phyloP scores from a whole-genome alignment of 306 rosid genomes.

The Echinosophora koreensis region DNA sequence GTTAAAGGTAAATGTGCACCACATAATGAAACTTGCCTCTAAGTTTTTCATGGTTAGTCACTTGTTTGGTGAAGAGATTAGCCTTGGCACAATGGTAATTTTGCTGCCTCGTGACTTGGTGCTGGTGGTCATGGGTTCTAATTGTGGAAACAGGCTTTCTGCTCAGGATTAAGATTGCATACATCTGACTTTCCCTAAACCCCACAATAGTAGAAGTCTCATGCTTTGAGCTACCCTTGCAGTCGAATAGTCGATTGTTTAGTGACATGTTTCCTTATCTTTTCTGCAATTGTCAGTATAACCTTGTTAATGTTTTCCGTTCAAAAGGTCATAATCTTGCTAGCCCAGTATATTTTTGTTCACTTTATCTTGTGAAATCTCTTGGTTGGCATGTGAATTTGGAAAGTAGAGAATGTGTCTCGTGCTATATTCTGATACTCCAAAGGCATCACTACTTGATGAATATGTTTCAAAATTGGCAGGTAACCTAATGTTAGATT shows the following conservation, averaged over 20 bases:
- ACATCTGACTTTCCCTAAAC: conserved; percentile 11
- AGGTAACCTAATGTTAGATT: conserved; percentile 38
- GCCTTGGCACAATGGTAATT: conserved; percentile 17
- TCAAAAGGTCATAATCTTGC: conserved; percentile 19
- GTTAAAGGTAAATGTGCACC: conserved; percentile 75
- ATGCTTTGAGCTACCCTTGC: conserved; percentile 12
- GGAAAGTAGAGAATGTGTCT: conserved; percentile 31
- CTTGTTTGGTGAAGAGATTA: conserved; percentile 11
- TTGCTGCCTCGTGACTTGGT: conserved; percentile 25
- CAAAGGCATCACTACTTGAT: conserved; percentile 19
- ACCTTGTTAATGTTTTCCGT: conserved; percentile 33
- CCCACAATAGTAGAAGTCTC: conserved; percentile 10
- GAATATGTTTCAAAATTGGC: conserved; percentile 30
- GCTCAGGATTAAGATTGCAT: conserved; percentile 6
- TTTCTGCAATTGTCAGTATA: conserved; percentile 19
- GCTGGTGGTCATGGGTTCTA: conserved; percentile 35
- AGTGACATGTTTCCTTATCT: conserved; percentile 28
- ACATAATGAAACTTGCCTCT: conserved; percentile 34
- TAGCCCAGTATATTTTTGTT: conserved; percentile 21
- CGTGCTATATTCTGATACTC: conserved; percentile 7
- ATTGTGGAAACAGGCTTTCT: conserved; percentile 26
- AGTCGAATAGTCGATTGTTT: conserved; percentile 11
- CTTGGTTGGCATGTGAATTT: conserved; percentile 33
- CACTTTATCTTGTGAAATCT: conserved; percentile 16
- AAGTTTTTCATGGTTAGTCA: conserved; percentile 16